Percentiles rank a stretch among this genome's conserved stretches.
Conservation (phyloP, 352 stramenopile species). For the Thalassiosira livingstoniorum region DNA sequence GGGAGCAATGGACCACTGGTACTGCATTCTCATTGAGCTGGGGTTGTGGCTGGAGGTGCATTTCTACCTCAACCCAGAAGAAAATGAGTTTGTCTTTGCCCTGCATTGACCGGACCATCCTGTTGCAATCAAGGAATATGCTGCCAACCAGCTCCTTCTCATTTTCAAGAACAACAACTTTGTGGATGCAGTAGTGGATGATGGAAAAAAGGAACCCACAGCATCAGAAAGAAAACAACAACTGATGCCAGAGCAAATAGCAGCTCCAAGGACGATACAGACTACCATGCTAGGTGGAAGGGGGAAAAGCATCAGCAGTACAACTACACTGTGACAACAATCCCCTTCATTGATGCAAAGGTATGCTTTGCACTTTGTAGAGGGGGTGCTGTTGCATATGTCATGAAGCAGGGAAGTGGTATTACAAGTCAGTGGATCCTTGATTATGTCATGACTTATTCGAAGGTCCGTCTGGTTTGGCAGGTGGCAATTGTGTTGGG, state of each 20-base stretch:
- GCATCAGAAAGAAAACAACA: too few relatives aligned
- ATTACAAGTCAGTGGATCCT: conserved; percentile 43
- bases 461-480: background rate
- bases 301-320: conserved; percentile 25
- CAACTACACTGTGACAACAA: conserved; percentile 33
- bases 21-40: too few relatives aligned
- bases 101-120: too few relatives aligned
- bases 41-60: too few relatives aligned
- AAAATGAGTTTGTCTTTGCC: too few relatives aligned
- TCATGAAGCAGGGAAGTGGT: conserved; percentile 14
- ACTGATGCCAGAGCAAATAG: conserved; percentile 9
- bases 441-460: conserved; percentile 40
- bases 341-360: conserved; percentile 50
- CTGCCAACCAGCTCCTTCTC: too few relatives aligned
- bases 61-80: too few relatives aligned
- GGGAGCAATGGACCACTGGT: too few relatives aligned
- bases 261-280: conserved; percentile 39
- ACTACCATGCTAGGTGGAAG: conserved; percentile 41
- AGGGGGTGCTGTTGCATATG: conserved; percentile 30
- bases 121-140: too few relatives aligned
- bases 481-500: conserved; percentile 40
- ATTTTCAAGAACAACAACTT: too few relatives aligned
- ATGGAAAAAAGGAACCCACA: too few relatives aligned
- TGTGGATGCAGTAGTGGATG: too few relatives aligned
- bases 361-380: conserved; percentile 35